Evolutionary conservation across 306 rosid species (phyloP).

Genomic region (Cucurbita maxima): DNA sequence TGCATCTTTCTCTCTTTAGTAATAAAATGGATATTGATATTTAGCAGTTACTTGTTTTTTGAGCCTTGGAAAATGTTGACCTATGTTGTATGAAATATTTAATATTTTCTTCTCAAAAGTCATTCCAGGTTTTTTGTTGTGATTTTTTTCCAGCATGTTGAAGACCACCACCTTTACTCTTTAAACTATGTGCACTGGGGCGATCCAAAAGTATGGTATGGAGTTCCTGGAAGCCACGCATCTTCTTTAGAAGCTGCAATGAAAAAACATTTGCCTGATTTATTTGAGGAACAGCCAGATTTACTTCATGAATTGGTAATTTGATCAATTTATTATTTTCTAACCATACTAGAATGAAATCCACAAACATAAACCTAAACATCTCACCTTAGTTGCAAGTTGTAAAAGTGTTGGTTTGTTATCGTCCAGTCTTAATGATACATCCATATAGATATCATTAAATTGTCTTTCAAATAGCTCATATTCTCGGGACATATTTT

Average conservation of each 20-base stretch:
- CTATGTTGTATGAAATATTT: background rate
- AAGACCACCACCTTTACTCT: constrained; percentile 94
- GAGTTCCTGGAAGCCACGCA: constrained; percentile 75
- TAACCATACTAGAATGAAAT: background rate
- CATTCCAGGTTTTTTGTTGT: constrained; percentile 15
- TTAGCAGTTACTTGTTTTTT: background rate
- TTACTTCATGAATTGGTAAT: constrained; percentile 82
- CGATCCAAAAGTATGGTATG: constrained; percentile 93
- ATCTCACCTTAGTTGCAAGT: background rate
- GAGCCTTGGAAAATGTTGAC: background rate
- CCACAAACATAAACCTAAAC: background rate
- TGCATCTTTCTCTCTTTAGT: background rate
- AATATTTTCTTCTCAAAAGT: constrained; percentile 5
- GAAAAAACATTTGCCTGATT: constrained; percentile 76
- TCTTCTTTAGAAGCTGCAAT: constrained; percentile 53
- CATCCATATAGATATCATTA: too few relatives aligned
- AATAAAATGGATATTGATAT: background rate
- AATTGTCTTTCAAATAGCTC: background rate
- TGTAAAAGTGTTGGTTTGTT: background rate
- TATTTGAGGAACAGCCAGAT: constrained; percentile 86
- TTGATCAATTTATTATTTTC: background rate
- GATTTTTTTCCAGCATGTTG: constrained; percentile 72
- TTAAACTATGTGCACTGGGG: constrained; percentile 87
- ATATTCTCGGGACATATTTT: background rate
- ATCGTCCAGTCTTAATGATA: too few relatives aligned